Evolutionary conservation across 2,329 filamentous ascomycete species (phyloP), one percentile per base, ranked within the genome.

Genomic region (Teratosphaeria pseudoeucalypti): DNA sequence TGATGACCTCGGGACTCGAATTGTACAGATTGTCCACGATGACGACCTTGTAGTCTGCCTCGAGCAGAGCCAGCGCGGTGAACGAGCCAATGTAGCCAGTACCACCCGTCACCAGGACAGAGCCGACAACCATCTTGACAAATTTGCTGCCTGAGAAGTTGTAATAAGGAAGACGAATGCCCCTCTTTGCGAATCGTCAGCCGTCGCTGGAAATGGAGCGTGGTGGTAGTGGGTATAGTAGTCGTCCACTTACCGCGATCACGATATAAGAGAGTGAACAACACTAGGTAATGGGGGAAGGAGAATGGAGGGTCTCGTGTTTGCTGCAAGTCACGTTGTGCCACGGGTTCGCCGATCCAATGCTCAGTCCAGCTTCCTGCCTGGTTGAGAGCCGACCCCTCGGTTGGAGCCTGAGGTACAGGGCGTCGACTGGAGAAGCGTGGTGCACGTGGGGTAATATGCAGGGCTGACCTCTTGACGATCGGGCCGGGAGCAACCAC

Each of bases 41-140:
- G 74, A 99, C 88, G 64, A 99, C 94, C 75, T 97, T 87, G 83
- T 97, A 97, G 75, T 86, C 92, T 72, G 94, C 89, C 73, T 96
- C 83, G 67, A 99, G 89, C 29, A 99, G 89, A 58, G 91, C 87
- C 57, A 99, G 86, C 59, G 89, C 81, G 63, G 94, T 99, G 82
- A 97, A 97, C 56, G 92, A 97, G 74, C 94, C 94, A 77, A 99
- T 99, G 82, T 99, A 99, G 79, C 94, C 94, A 66, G 92, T 96
- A 72, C 94, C 94, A 83, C 94, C 96, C 66, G 63, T 65, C 54
- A 65, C 63, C 34, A 65, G 61, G 23, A 66, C 64, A 12, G 64
- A 62, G 53, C 64, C 64, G 37, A 65, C 61, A 27, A 62, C 62
- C 64, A 66, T 66, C n/a, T 32, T 57, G 56, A 27, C 19, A 16